Conservation (phyloP, 352 stramenopile species). For the Pythium rishiriense region DNA sequence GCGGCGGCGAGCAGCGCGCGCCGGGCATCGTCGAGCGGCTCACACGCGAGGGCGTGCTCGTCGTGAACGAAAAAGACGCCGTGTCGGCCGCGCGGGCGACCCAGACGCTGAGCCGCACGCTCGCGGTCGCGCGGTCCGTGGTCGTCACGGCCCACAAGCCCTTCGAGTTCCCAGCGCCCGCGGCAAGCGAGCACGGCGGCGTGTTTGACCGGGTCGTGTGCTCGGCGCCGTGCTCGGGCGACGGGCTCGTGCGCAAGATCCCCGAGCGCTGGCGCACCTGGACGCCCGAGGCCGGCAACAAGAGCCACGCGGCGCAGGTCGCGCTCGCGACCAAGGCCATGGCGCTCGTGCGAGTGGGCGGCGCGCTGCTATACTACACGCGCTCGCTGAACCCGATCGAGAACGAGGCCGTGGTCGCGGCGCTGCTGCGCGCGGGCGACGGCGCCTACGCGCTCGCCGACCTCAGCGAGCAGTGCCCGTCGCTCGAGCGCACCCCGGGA, state of each 20-base stretch:
- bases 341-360: conserved; percentile 48
- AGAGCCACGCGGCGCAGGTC: conserved; percentile 69
- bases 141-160: conserved; percentile 77
- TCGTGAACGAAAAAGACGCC: conserved; percentile 76
- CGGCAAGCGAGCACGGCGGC: conserved; percentile 6
- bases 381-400: conserved; percentile 84
- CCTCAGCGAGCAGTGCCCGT: conserved; percentile 36
- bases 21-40: conserved; percentile 50
- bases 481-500: conserved; percentile 43
- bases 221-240: conserved; percentile 75
- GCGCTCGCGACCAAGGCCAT: conserved; percentile 76
- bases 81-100: conserved; percentile 45
- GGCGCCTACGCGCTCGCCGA: conserved; percentile 67
- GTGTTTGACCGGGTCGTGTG: conserved; percentile 79
- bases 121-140: conserved; percentile 47
- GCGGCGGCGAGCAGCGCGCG: conserved; percentile 64
- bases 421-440: conserved; percentile 53
- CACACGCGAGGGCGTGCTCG: conserved; percentile 34
- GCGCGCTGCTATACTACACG: conserved; percentile 70
- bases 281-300: conserved; percentile 47
- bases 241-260: conserved; percentile 76
- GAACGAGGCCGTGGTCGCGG: conserved; percentile 82
- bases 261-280: conserved; percentile 83
- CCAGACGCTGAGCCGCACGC: conserved; percentile 54
- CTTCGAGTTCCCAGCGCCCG: conserved; percentile 59